Evolutionary conservation across 2,329 filamentous ascomycete species (phyloP).

Genomic region (Dothistroma septosporum): DNA sequence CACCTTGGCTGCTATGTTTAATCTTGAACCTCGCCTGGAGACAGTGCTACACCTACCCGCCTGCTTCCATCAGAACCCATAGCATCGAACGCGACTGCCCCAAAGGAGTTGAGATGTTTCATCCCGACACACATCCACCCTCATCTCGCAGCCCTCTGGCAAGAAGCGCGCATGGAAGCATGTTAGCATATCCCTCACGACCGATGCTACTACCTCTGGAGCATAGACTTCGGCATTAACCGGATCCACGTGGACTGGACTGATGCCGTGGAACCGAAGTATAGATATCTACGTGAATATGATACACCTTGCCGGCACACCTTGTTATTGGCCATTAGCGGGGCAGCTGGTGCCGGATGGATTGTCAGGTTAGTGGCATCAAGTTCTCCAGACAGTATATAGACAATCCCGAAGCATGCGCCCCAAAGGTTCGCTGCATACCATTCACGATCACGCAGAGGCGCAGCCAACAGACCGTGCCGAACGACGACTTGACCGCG

Average conservation of each 20-base stretch:
- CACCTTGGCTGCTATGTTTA: neutral
- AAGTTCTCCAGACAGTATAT: neutral
- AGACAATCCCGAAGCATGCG: neutral
- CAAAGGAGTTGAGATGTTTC: neutral
- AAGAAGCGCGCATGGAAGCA: too few species aligned
- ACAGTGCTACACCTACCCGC: neutral
- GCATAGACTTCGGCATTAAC: too few species aligned
- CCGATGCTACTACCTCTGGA: too few species aligned
- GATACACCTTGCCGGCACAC: neutral
- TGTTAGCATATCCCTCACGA: too few species aligned
- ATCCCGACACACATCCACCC: neutral
- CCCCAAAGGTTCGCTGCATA: too few species aligned
- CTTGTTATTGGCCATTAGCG: neutral
- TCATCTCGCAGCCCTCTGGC: neutral
- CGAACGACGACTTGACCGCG: slow-evolving; percentile 53
- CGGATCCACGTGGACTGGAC: neutral
- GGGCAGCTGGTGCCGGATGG: neutral
- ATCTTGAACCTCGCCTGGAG: neutral
- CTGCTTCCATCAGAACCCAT: neutral
- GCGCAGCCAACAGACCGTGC: slow-evolving; percentile 45
- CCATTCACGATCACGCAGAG: slow-evolving; percentile 49
- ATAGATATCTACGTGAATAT: neutral
- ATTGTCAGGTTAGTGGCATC: neutral
- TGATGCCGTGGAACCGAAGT: neutral
- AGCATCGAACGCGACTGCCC: neutral